phyloP scores from a whole-genome alignment of 371 early-diverging fungal genomes.

The Gilbertella persicaria region DNA sequence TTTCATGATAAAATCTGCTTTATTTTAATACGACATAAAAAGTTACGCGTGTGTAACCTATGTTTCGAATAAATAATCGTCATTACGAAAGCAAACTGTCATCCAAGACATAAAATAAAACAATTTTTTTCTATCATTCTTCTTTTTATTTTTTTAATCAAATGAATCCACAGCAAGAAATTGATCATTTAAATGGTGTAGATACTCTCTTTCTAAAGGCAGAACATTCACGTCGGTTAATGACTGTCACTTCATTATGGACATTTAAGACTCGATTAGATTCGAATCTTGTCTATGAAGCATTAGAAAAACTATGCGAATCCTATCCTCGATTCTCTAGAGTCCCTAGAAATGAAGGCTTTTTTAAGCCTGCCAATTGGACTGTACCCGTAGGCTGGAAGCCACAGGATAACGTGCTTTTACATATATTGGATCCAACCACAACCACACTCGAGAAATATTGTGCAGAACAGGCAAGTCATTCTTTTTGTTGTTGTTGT shows the following conservation, averaged over 20 bases:
- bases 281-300: slow-evolving; percentile 10
- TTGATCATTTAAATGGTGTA: slow-evolving; percentile 17
- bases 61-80: neutral
- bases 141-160: neutral
- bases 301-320: slow-evolving; percentile 22
- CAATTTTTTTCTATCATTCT: neutral
- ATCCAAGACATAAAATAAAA: neutral
- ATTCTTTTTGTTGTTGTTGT: neutral
- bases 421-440: slow-evolving; percentile 27
- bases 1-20: no score
- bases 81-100: neutral
- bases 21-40: no score
- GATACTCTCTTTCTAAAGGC: slow-evolving; percentile 35
- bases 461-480: slow-evolving; percentile 19
- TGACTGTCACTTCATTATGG: slow-evolving; percentile 40
- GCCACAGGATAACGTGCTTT: slow-evolving; percentile 18
- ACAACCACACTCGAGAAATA: slow-evolving; percentile 24
- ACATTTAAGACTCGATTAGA: slow-evolving; percentile 26
- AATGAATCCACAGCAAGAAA: neutral
- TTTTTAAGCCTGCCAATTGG: slow-evolving; percentile 29
- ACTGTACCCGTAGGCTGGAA: slow-evolving; percentile 16
- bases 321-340: slow-evolving; percentile 27
- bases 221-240: slow-evolving; percentile 33
- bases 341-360: slow-evolving; percentile 19
- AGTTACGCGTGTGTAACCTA: neutral